Base-by-base conservation (phyloP, 805 yeast species). In the Candida silvicultrix region DNA sequence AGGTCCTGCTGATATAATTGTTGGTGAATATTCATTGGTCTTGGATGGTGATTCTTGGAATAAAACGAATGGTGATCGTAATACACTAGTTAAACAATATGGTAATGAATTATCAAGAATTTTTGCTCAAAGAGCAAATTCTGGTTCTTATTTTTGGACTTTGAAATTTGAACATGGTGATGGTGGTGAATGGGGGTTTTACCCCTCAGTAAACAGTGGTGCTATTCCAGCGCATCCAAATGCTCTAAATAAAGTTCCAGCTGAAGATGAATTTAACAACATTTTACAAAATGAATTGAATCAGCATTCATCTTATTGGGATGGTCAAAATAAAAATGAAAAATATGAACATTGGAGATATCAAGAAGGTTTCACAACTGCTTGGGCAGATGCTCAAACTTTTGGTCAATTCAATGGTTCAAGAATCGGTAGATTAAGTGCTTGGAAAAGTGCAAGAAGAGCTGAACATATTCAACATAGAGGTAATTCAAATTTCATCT, bases 131-230 rank as follows among this genome's bases (percentile, higher is more conserved):
- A 66, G 83, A 32, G 83, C 92, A 1, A 63, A 71, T 10, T 75
- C 80, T 46, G 98, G 98, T 0, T 73, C 78, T 48, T 90, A 75
- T 64, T 92, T 94, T 65, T 92, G 98, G 98, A 86, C 96, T 2
- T 85, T 68, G 63, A 88, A 89, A 65, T 90, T 90, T 59, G 78
- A 84, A 60, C 73, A 80, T 47, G 97, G 97, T 2, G 84, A 83
- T 58, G 97, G 97, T 38, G 98, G 98, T 15, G 97, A 89, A 66
- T 92, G 98, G 98, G 97, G 94, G 42, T 83, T 88, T 65, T 73
- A 75, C 21, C 85, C 89, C 34, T 87, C 86, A 89, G 68, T 74
- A 19, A 80, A 83, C 20, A 66, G 67, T 44, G 89, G 88, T 1
- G 77, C 81, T 9, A 62, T 81, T 21, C 76, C 79, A 5, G 46